Evolutionary conservation across 2,329 filamentous ascomycete species (phyloP), one percentile per base, ranked within the genome.

Genomic region (Apiospora sp.): DNA sequence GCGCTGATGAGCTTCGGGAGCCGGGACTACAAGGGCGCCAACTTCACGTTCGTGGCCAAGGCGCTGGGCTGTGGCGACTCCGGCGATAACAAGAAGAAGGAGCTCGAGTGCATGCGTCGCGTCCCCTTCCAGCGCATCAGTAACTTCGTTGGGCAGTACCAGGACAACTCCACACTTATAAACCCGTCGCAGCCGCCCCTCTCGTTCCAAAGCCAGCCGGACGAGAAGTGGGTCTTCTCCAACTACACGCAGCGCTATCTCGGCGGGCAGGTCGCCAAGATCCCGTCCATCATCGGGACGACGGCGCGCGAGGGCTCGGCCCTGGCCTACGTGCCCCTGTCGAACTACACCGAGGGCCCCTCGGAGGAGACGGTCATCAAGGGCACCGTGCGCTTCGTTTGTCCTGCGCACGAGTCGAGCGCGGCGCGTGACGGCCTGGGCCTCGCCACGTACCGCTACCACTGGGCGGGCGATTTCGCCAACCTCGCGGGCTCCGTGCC

Each of bases 391-490:
- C 78, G 77, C 71, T 67, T 46, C 34, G 75, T 80, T 54, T 83
- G 81, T 71, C 77, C 79, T 8, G 76, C 77, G 2, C 76, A 74
- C 30, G 75, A 79, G 71, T 78, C 68, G 16, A 69, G 44, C 46
- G 24, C 41, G 24, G 34, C 80, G 76, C 46, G 76, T 71, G 44
- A 77, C 75, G 74, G 69, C 16, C 73, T 76, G 43, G 78, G 78
- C 22, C 44, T 41, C 6, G 71, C 46, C 13, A 73, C 78, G 0
- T 85, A 81, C 74, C 82, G 83, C 27, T 85, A 83, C 75, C 77
- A 80, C 67, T 84, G 83, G 73, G 79, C 79, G 3, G 84, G 83
- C 68, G 82, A 83, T 71, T 86, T 84, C 74, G 77, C 82, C 27
- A 85, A 86, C 72, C 80, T 85, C 69, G 37, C 37, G 6, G 79